Conservation (phyloP, 2,329 filamentous ascomycete genomes). For the Arthrobotrys conoides region DNA sequence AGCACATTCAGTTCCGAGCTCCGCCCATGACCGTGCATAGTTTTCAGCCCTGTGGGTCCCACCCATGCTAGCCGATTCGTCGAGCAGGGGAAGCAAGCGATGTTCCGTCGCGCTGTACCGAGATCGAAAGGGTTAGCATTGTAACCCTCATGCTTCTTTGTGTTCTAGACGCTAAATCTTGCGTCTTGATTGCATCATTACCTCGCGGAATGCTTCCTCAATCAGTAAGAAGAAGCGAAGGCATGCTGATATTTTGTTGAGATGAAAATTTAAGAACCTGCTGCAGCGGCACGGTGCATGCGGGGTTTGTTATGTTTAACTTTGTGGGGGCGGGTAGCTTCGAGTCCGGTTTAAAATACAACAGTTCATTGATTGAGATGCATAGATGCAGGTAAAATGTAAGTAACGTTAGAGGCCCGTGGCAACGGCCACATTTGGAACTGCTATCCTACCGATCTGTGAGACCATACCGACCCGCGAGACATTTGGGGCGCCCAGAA, state of each 20-base stretch:
- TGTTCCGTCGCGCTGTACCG: constrained; percentile 17
- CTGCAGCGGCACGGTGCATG: constrained; percentile 9
- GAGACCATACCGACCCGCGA: background rate
- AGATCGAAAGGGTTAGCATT: background rate
- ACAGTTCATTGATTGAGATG: too few species aligned
- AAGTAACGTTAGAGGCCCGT: too few species aligned
- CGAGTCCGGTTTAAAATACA: background rate
- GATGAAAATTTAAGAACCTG: constrained; percentile 4
- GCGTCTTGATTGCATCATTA: constrained; percentile 4
- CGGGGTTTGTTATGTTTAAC: constrained; percentile 23
- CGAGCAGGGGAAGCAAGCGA: constrained; percentile 1
- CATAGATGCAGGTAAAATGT: too few species aligned
- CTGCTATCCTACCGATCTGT: background rate
- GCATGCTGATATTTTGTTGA: constrained; percentile 14
- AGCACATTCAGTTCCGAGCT: constrained; percentile 14
- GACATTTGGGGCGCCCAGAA: background rate
- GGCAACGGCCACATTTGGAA: background rate
- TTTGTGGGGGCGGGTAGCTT: background rate
- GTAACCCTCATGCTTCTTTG: constrained; percentile 2
- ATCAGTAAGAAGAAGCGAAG: background rate
- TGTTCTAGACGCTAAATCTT: constrained; percentile 13
- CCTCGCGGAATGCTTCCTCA: constrained; percentile 23
- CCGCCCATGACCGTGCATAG: background rate
- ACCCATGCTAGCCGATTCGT: constrained; percentile 4
- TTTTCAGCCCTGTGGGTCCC: constrained; percentile 22